Evolutionary conservation across 768 basidiomycete genomes (phyloP).

Genomic region (Mycena floridula): DNA sequence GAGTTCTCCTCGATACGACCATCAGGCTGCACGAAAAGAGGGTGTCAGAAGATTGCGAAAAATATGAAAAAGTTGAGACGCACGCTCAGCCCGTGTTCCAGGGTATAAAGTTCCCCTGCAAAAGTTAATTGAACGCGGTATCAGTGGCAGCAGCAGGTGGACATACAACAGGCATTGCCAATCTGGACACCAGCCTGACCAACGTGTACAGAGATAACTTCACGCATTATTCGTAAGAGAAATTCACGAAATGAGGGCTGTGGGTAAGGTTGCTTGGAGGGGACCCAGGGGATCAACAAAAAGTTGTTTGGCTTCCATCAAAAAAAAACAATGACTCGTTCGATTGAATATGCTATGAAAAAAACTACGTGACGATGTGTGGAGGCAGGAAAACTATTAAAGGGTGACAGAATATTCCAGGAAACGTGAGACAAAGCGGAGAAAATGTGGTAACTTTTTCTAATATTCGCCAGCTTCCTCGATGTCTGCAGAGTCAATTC

Average conservation of each 20-base stretch:
- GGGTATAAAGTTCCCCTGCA: conserved; percentile 94
- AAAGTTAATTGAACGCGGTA: conserved; percentile 13
- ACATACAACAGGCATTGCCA: conserved; percentile 93
- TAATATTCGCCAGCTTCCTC: conserved; percentile 65
- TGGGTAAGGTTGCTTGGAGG: too few relatives aligned
- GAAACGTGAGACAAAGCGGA: neutral
- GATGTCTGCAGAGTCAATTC: conserved; percentile 67
- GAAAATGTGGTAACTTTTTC: conserved; percentile 3
- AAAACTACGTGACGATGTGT: neutral
- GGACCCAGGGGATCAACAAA: too few relatives aligned
- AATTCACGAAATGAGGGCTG: too few relatives aligned
- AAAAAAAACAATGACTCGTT: neutral
- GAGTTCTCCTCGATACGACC: conserved; percentile 76
- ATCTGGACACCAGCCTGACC: conserved; percentile 96
- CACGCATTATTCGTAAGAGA: too few relatives aligned
- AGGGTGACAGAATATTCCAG: neutral
- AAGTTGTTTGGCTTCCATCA: neutral
- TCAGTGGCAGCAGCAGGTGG: conserved; percentile 6
- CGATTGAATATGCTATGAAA: neutral
- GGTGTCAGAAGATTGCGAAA: conserved; percentile 1
- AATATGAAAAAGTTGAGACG: conserved; percentile 23
- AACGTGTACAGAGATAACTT: conserved; percentile 95
- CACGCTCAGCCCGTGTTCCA: conserved; percentile 95
- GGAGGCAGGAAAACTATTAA: conserved; percentile 3
- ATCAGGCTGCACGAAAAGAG: conserved; percentile 60